Conservation (phyloP, 1,284 basidiomycete genomes). For the Wallemia ichthyophaga region DNA sequence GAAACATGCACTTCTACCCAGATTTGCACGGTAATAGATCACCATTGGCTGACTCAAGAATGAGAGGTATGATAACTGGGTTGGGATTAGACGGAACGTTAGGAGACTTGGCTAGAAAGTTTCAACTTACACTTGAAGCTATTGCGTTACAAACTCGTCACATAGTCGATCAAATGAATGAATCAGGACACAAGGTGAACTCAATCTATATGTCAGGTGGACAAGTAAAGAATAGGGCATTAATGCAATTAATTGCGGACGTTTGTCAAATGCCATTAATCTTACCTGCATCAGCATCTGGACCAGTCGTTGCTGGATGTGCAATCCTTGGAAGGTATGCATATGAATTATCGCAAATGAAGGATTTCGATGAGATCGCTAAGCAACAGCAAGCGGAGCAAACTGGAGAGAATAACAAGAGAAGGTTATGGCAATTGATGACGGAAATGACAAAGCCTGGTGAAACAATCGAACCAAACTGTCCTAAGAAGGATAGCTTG, state of each 20-base stretch:
- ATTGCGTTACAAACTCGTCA: conserved; percentile 86
- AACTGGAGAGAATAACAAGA: conserved; percentile 25
- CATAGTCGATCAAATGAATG: conserved; percentile 76
- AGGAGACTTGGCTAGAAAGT: conserved; percentile 58
- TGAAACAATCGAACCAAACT: conserved; percentile 35
- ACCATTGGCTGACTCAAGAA: conserved; percentile 70
- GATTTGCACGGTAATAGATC: conserved; percentile 79
- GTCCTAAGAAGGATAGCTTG: conserved; percentile 30
- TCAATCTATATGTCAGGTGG: conserved; percentile 68
- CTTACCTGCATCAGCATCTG: conserved; percentile 39
- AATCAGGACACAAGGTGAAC: conserved; percentile 48
- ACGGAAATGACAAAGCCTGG: conserved; percentile 74
- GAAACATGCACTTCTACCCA: conserved; percentile 74
- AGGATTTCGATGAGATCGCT: conserved; percentile 11
- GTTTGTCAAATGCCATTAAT: conserved; percentile 51
- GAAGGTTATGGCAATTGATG: conserved; percentile 72
- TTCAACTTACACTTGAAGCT: conserved; percentile 69
- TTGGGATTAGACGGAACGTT: conserved; percentile 50
- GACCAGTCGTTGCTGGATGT: conserved; percentile 66
- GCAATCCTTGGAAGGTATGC: conserved; percentile 84
- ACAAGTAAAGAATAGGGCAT: conserved; percentile 51
- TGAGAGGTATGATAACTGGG: conserved; percentile 73
- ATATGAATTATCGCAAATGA: conserved; percentile 23
- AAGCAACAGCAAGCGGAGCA: conserved; percentile 20
- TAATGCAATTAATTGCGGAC: conserved; percentile 72